Conservation (phyloP, 2,329 filamentous ascomycete genomes). For the Beauveria medogensis region DNA sequence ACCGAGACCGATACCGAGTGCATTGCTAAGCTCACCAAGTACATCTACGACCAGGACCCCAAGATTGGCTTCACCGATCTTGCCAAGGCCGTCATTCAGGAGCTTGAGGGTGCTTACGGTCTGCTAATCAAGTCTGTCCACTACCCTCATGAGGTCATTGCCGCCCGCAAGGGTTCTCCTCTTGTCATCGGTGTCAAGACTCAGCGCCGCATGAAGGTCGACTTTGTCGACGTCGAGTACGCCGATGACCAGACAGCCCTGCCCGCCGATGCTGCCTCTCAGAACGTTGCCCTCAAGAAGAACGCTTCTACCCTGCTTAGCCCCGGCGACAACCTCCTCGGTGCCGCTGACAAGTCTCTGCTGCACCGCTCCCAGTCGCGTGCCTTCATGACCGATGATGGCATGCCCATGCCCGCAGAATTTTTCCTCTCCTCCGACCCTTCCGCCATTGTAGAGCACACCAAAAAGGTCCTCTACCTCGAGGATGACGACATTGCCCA, state of each 20-base stretch:
- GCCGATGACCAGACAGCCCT: constrained; percentile 76
- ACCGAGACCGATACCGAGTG: constrained; percentile 99
- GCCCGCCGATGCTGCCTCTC: constrained; percentile 86
- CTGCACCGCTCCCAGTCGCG: constrained; percentile 97
- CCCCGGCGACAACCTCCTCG: constrained; percentile 57
- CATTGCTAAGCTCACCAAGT: constrained; percentile 98
- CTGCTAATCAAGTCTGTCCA: constrained; percentile 96
- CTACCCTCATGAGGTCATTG: constrained; percentile 96
- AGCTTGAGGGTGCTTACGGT: constrained; percentile 96
- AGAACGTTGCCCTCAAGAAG: constrained; percentile 97
- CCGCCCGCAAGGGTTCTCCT: constrained; percentile 95
- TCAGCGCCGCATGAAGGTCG: constrained; percentile 98
- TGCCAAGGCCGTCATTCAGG: constrained; percentile 95
- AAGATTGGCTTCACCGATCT: constrained; percentile 93
- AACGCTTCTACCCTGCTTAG: constrained; percentile 59
- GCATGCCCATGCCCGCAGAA: constrained; percentile 93
- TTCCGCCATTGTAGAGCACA: constrained; percentile 97
- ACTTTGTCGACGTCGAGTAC: constrained; percentile 98
- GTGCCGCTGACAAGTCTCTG: constrained; percentile 92
- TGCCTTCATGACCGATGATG: constrained; percentile 97
- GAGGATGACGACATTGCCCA: constrained; percentile 99
- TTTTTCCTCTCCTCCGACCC: constrained; percentile 99
- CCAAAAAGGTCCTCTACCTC: constrained; percentile 99
- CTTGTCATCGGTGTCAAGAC: constrained; percentile 96
- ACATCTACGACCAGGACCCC: constrained; percentile 91